Evolutionary conservation across 2,329 filamentous ascomycete species (phyloP).

Genomic region (Aspergillus sojae): DNA sequence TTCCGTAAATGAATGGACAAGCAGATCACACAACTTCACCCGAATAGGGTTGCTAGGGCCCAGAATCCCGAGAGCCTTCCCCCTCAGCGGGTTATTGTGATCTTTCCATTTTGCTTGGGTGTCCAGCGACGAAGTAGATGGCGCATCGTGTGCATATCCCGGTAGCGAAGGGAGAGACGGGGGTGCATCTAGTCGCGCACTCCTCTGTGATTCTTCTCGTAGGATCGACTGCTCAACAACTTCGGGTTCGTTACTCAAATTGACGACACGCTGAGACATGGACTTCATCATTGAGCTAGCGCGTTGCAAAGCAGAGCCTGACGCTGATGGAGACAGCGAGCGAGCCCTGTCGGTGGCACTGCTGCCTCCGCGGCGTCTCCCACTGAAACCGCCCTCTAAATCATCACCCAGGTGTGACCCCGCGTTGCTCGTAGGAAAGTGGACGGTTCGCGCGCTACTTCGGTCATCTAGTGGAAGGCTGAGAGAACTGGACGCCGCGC

Average conservation of each 20-base stretch:
- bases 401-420: conserved; percentile 63
- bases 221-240: conserved; percentile 72
- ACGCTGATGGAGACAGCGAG: conserved; percentile 65
- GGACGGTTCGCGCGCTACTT: conserved; percentile 57
- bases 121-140: conserved; percentile 34
- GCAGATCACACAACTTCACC: conserved; percentile 73
- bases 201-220: conserved; percentile 56
- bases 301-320: conserved; percentile 64
- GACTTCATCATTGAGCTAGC: conserved; percentile 76
- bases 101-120: conserved; percentile 47
- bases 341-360: conserved; percentile 43
- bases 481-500: conserved; percentile 47
- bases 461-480: conserved; percentile 51
- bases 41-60: conserved; percentile 75
- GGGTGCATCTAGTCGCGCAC: conserved; percentile 56
- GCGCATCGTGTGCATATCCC: conserved; percentile 49
- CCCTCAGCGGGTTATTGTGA: conserved; percentile 75
- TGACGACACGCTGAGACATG: conserved; percentile 97
- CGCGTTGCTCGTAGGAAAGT: conserved; percentile 48
- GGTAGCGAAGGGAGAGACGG: conserved; percentile 52
- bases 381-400: conserved; percentile 61
- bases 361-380: conserved; percentile 60
- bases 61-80: conserved; percentile 84
- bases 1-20: conserved; percentile 86
- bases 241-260: conserved; percentile 91